Evolutionary conservation across 306 rosid genomes (phyloP).

Genomic region (Sicyos baderoa): DNA sequence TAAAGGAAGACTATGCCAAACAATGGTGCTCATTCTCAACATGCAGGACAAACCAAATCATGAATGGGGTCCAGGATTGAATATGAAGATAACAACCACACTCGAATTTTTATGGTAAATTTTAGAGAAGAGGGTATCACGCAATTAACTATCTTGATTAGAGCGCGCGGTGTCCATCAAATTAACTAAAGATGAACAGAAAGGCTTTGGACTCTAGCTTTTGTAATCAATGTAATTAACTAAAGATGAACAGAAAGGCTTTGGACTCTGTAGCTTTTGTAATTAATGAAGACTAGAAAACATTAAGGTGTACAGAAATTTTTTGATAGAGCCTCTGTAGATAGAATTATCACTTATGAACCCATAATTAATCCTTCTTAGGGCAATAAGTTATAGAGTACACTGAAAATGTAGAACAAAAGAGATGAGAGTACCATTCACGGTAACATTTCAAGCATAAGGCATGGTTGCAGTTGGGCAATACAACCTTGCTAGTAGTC

Average conservation of each 20-base stretch:
- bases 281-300: no score
- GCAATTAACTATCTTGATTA: neutral
- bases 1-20: no score
- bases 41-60: no score
- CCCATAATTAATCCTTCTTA: neutral
- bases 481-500: slow-evolving; percentile 65
- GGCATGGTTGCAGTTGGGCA: slow-evolving; percentile 85
- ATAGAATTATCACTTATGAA: neutral
- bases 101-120: no score
- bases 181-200: slow-evolving; percentile 1
- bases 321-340: neutral
- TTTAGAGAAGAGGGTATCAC: neutral
- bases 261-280: no score
- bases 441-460: slow-evolving; percentile 94
- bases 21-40: no score
- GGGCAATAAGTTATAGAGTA: neutral
- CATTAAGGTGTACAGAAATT: neutral
- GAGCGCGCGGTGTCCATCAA: neutral
- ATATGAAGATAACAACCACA: no score
- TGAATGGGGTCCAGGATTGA: no score
- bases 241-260: neutral
- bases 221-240: neutral
- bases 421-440: slow-evolving; percentile 51
- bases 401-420: slow-evolving; percentile 19
- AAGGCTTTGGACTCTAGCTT: no score